Evolutionary conservation across 1,139 yeast genomes (phyloP).

Genomic region (Citeromyces siamensis): DNA sequence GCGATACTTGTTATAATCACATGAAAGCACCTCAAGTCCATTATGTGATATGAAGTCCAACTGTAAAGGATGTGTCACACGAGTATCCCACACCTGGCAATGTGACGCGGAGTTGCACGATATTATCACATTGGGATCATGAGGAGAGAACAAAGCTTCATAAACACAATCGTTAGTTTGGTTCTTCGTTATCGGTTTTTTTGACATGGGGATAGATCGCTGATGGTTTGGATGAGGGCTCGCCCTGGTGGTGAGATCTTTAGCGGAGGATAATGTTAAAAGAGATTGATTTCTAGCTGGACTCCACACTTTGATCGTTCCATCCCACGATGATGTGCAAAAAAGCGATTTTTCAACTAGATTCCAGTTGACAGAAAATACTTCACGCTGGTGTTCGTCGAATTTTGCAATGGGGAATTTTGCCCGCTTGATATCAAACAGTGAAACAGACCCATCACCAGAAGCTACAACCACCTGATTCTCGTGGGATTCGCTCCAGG

Average conservation of each 20-base stretch:
- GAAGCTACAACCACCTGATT: constrained; percentile 74
- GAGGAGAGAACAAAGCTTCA: constrained; percentile 79
- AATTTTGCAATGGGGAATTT: constrained; percentile 67
- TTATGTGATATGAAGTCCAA: constrained; percentile 58
- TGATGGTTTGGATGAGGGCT: constrained; percentile 7
- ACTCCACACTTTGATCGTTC: constrained; percentile 63
- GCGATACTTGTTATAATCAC: constrained; percentile 89
- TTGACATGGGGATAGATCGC: constrained; percentile 11
- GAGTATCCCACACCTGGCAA: constrained; percentile 74
- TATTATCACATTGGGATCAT: constrained; percentile 56
- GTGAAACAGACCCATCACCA: constrained; percentile 82
- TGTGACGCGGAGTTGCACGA: constrained; percentile 76
- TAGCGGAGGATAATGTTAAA: constrained; percentile 37
- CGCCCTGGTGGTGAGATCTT: constrained; percentile 20
- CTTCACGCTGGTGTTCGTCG: constrained; percentile 76
- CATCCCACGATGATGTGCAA: constrained; percentile 88
- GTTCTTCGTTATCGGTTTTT: constrained; percentile 17
- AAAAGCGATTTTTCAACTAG: constrained; percentile 62
- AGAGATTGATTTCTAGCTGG: constrained; percentile 48
- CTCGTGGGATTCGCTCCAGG: constrained; percentile 89
- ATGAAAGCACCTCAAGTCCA: constrained; percentile 67
- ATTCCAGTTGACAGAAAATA: constrained; percentile 84
- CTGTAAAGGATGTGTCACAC: constrained; percentile 53
- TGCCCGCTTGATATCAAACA: constrained; percentile 63
- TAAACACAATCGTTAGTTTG: constrained; percentile 47